A percentile compares a stretch with the other conserved stretches of the same genome.
phyloP scores from a whole-genome alignment of 176 grass and related monocot genomes.

The Otatea glauca region DNA sequence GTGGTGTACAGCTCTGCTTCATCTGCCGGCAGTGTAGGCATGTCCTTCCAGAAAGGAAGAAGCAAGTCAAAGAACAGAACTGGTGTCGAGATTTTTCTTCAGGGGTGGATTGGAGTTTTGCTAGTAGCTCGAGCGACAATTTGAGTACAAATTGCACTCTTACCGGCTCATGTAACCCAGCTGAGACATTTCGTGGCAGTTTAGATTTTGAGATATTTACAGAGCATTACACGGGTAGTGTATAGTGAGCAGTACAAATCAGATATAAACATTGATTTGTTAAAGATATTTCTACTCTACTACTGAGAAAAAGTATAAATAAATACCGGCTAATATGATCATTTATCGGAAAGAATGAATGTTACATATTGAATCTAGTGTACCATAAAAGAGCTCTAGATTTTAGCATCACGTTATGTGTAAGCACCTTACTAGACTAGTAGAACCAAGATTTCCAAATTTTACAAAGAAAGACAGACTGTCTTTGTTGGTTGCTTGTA shows the following conservation, averaged over 20 bases:
- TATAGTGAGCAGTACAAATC: too few relatives aligned
- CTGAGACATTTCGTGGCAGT: not conserved
- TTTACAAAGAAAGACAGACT: not conserved
- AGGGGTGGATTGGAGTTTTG: not conserved
- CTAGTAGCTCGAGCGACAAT: not conserved
- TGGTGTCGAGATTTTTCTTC: not conserved
- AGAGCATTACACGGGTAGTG: too few relatives aligned
- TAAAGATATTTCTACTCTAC: too few relatives aligned
- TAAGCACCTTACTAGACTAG: not conserved
- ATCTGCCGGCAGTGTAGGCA: not conserved
- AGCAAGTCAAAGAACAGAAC: not conserved
- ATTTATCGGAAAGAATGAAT: too few relatives aligned
- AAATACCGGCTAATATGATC: too few relatives aligned
- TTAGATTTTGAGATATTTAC: too few relatives aligned
- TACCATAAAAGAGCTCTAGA: not conserved
- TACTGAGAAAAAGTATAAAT: too few relatives aligned
- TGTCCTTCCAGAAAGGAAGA: not conserved
- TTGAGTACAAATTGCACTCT: not conserved
- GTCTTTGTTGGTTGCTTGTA: not conserved
- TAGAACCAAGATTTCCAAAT: not conserved
- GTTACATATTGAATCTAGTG: too few relatives aligned
- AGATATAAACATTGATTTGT: too few relatives aligned
- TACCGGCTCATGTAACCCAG: not conserved
- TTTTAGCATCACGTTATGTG: not conserved
- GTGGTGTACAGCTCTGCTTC: not conserved